Base-by-base conservation (phyloP, 768 basidiomycete species). In the Suillus plorans region DNA sequence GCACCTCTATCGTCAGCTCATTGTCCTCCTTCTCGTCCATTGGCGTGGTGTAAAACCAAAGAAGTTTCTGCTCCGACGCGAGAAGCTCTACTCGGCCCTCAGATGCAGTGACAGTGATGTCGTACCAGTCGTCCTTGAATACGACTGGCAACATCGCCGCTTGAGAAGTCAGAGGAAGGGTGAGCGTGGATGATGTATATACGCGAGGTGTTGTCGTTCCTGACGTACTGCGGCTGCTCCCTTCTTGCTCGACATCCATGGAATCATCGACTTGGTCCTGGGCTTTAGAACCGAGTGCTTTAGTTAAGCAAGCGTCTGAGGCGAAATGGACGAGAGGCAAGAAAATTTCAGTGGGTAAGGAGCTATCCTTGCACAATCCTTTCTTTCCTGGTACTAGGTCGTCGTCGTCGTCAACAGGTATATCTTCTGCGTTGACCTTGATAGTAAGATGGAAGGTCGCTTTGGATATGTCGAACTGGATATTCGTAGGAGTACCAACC, bases 251-350 rank as follows among this genome's bases (percentile, higher is more conserved):
- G 28, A 28, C 1, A 18, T 59, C 41, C 18, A 59, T 28, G 7
- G 4, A 37, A n/a, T 50, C 63, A 14, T 66, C 63, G 0, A 59
- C 67, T 18, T 25, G 18, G 18, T 62, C 60, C 31, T 36, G 28
- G 3, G 14, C 14, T 3, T 49, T 52, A 0, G 22, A 44, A 4
- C 42, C 69, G 4, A 67, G 39, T 0, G 75, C 65, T 42, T 70
- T 68, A 25, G 73, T 68, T 37, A 77, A 72, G 44, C 72, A 72
- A 55, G 22, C 64, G 25, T 80, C 77, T 66, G 83, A 81, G 4
- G 90, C 92, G 73, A 88, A 99, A 74, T 99, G 97, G 22, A 97
- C 89, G 58, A 94, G 81, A 5, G 97, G 97, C 1, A 99, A 74
- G 74, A 85, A 99, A 25, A 99, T 88, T 81, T 97, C 97, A 22